Percentiles rank a stretch among this genome's conserved stretches.
Evolutionary conservation across 2,329 filamentous ascomycete genomes (phyloP).

Genomic region (Cladosporium sp.): DNA sequence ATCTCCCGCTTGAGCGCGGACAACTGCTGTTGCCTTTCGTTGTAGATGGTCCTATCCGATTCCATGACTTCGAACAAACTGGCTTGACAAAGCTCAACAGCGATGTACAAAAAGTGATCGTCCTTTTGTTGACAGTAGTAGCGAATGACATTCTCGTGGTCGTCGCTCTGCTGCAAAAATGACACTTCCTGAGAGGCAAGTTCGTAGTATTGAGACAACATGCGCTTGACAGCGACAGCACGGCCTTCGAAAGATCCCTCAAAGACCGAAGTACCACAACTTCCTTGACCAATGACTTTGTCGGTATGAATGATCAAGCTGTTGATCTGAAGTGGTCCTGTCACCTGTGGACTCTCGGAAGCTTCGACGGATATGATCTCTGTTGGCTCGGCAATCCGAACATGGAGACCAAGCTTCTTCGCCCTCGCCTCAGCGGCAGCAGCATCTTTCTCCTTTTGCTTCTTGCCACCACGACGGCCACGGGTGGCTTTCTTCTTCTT

Average conservation of each 20-base stretch:
- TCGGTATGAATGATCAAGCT: conserved; percentile 58
- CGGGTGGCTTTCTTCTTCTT: conserved; percentile 50
- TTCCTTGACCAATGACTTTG: conserved; percentile 66
- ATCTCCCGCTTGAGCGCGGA: conserved; percentile 65
- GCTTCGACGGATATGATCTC: conserved; percentile 43
- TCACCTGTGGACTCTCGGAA: conserved; percentile 38
- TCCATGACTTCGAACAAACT: conserved; percentile 92
- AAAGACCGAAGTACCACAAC: conserved; percentile 95
- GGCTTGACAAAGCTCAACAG: conserved; percentile 86
- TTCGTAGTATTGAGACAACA: conserved; percentile 94
- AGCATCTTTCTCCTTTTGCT: conserved; percentile 36
- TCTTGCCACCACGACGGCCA: conserved; percentile 45
- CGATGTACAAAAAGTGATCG: conserved; percentile 90
- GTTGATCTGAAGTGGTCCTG: conserved; percentile 54
- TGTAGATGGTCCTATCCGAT: conserved; percentile 65
- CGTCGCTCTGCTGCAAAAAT: conserved; percentile 84
- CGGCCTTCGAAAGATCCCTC: conserved; percentile 87
- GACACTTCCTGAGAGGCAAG: conserved; percentile 92
- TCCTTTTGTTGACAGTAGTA: conserved; percentile 92
- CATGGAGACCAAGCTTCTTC: conserved; percentile 25
- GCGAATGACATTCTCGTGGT: conserved; percentile 93
- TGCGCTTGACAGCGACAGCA: conserved; percentile 91
- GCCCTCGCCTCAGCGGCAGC: conserved; percentile 33
- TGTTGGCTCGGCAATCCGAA: conserved; percentile 37
- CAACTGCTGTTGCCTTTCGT: conserved; percentile 32